Conservation (phyloP, 2,329 filamentous ascomycete species). For the Cladosporium velox region DNA sequence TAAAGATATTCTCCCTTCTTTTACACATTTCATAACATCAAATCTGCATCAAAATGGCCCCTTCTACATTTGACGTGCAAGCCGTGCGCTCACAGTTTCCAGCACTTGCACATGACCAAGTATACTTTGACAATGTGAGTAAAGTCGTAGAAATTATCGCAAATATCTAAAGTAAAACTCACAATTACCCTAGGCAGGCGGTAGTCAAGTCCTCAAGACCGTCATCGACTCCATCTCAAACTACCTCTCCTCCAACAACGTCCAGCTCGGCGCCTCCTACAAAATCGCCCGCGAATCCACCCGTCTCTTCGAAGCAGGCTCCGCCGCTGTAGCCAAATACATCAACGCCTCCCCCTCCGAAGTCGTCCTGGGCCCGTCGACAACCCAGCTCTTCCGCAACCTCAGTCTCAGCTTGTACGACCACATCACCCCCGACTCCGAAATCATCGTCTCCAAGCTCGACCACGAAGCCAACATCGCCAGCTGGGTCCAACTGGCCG, state of each 20-base stretch:
- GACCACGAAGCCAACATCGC: slow-evolving; percentile 80
- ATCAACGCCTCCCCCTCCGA: slow-evolving; percentile 68
- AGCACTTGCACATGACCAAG: slow-evolving; percentile 64
- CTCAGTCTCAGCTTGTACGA: slow-evolving; percentile 60
- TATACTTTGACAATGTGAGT: slow-evolving; percentile 68
- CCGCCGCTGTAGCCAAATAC: slow-evolving; percentile 66
- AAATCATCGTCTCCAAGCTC: slow-evolving; percentile 67
- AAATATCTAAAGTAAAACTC: neutral
- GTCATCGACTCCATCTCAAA: slow-evolving; percentile 67
- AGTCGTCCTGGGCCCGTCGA: slow-evolving; percentile 72
- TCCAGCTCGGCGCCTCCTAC: slow-evolving; percentile 75
- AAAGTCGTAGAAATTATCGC: slow-evolving; percentile 45
- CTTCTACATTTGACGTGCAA: slow-evolving; percentile 54
- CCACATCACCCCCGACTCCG: slow-evolving; percentile 56
- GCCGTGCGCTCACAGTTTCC: slow-evolving; percentile 65
- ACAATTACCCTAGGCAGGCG: slow-evolving; percentile 54
- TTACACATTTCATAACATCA: neutral
- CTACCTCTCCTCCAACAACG: slow-evolving; percentile 69
- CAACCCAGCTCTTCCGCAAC: slow-evolving; percentile 76
- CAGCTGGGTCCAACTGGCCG: slow-evolving; percentile 70
- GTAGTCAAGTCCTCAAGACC: slow-evolving; percentile 67
- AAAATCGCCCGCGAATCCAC: slow-evolving; percentile 61
- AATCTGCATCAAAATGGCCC: slow-evolving; percentile 15
- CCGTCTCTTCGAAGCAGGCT: slow-evolving; percentile 60
- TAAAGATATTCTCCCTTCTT: neutral